phyloP scores from a whole-genome alignment of 2,329 filamentous ascomycete genomes.

The Celoporthe dispersa region DNA sequence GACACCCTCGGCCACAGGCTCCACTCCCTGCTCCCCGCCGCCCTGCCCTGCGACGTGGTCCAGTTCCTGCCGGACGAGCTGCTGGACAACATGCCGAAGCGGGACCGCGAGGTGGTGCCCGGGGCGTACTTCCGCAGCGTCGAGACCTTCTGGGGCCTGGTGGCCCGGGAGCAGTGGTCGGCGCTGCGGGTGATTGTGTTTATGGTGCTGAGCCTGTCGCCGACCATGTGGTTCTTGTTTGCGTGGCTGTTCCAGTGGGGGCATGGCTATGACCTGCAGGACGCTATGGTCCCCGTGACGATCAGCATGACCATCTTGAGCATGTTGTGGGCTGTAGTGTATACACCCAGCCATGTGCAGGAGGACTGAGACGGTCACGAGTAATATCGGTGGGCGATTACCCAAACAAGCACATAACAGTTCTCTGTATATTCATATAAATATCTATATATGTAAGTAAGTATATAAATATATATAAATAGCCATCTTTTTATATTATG shows the following conservation, averaged over 20 bases:
- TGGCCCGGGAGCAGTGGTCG: conserved; percentile 9
- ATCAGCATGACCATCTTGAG: conserved; percentile 1
- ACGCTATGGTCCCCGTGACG: conserved; percentile 10
- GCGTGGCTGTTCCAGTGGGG: conserved; percentile 10
- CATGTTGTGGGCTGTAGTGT: conserved; percentile 5
- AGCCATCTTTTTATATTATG: background rate
- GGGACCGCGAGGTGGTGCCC: conserved; percentile 4
- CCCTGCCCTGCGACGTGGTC: conserved; percentile 4
- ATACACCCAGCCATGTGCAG: background rate
- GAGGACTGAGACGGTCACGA: background rate
- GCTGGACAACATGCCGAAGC: conserved; percentile 14
- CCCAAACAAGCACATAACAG: too few species aligned
- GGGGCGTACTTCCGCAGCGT: conserved; percentile 5
- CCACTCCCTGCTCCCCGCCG: background rate
- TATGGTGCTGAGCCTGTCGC: conserved; percentile 12
- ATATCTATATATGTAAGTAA: too few species aligned
- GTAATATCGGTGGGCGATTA: too few species aligned
- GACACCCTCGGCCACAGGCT: background rate
- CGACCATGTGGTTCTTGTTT: conserved; percentile 14
- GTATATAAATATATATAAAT: too few species aligned
- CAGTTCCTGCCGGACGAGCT: conserved; percentile 5
- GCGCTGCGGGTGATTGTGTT: conserved; percentile 5
- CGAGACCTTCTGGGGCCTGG: conserved; percentile 14
- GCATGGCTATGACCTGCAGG: conserved; percentile 7
- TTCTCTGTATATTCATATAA: too few species aligned